Conservation (phyloP, 2,329 filamentous ascomycete species). For the Aspergillus awamori region DNA sequence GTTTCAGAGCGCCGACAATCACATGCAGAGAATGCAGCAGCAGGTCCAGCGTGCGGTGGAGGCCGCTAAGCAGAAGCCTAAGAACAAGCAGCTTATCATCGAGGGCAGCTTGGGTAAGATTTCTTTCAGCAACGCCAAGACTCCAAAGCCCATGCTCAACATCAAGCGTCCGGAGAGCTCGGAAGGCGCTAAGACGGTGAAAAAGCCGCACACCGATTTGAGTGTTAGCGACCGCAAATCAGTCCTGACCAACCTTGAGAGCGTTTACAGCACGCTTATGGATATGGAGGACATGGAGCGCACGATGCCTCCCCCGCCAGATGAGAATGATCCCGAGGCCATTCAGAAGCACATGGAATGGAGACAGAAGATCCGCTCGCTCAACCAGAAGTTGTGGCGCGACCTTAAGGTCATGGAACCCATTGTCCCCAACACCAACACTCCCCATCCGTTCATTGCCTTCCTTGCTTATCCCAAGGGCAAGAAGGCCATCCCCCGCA, state of each 20-base stretch:
- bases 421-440: slow-evolving; percentile 70
- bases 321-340: slow-evolving; percentile 68
- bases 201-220: slow-evolving; percentile 52
- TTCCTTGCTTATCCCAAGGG: slow-evolving; percentile 94
- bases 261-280: slow-evolving; percentile 86
- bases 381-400: slow-evolving; percentile 81
- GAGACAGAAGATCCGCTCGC: slow-evolving; percentile 68
- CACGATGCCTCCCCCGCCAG: slow-evolving; percentile 69
- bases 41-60: slow-evolving; percentile 97
- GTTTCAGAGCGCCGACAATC: slow-evolving; percentile 85
- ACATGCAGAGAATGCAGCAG: slow-evolving; percentile 98
- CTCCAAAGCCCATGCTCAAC: slow-evolving; percentile 89
- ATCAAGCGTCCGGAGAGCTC: slow-evolving; percentile 82
- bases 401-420: slow-evolving; percentile 91
- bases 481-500: slow-evolving; percentile 91
- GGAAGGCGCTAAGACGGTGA: slow-evolving; percentile 57
- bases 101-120: slow-evolving; percentile 97
- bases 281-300: slow-evolving; percentile 91
- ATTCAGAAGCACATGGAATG: slow-evolving; percentile 78
- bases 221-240: slow-evolving; percentile 76
- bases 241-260: slow-evolving; percentile 82
- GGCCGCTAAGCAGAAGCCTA: slow-evolving; percentile 94
- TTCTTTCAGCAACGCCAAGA: slow-evolving; percentile 98
- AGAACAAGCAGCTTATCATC: slow-evolving; percentile 95
- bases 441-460: slow-evolving; percentile 88